Base-by-base conservation (phyloP, 257 asterid genomes). In the Nicotiana benthamiana region DNA sequence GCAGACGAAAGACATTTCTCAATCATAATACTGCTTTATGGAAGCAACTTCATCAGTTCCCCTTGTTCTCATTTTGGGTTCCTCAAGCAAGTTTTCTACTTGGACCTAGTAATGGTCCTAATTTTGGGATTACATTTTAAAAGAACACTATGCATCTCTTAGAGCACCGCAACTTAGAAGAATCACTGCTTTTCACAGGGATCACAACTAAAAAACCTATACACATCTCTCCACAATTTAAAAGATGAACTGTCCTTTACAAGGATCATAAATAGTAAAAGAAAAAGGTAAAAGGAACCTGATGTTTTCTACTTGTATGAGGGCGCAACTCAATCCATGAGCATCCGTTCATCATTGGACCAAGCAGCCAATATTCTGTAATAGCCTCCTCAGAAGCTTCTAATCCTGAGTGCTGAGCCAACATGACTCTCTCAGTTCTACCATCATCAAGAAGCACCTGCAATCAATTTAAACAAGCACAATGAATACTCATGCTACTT, bases 281-380 rank as follows among this genome's bases (percentile, higher is more conserved):
- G 22, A 54, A 51, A 16, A 63, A 30, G 77, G 68, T 82, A 11
- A 66, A 72, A 12, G 4, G 59, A 79, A 93, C 98, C 97, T 93
- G 99, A 89, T 95, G 99, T 89, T 92, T 95, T 75, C 94, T 84
- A 83, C 90, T 90, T 6, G 99, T 95, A 63, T 46, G 92, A 1
- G 98, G 98, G 64, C 88, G 77, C 84, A 95, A 77, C 81, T 95
- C 99, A 51, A 95, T 92, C 98, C 98, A 95, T 13, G 98, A 93
- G 83, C 99, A 95, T 46, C 99, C 97, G 75, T 93, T 95, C 84
- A 93, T 91, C 81, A 81, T 91, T 59, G 98, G 99, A 83, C 99
- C 99, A 85, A 95, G 93, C 57, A 95, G 90, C 36, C 96, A 92
- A 84, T 91, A 95, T 86, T 90, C 92, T 6, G 99, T 93, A 52